Base-by-base conservation (phyloP, 495 filamentous ascomycete species). In the Penicillium ochrochloron region DNA sequence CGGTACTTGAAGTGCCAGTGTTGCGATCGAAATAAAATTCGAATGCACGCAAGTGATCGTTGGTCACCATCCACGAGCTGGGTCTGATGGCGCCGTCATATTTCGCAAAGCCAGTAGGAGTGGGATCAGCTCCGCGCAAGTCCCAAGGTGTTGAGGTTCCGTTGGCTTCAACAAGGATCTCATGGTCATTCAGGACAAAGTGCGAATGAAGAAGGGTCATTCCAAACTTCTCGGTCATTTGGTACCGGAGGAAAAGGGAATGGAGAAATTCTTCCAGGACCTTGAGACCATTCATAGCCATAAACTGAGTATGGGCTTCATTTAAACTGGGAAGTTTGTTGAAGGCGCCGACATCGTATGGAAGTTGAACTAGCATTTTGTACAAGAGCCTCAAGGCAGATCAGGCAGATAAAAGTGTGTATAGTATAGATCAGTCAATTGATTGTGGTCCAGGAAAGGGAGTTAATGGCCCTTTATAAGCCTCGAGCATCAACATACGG, bases 351-450 rank as follows among this genome's bases (percentile, higher is more conserved):
- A 42, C 12, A 17, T 42, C 39, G 39, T 42, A 42, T 42, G 39
- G 39, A 42, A 42, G 39, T 42, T 42, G 39, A 42, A 42, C 39
- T 42, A 12, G 39, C 17, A n/a, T 42, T 42, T 9, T 42, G 39
- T 12, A 42, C 39, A n/a, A 42, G 39, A 42, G 39, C 1, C 5
- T 42, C 39, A 42, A 42, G 39, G 39, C 12, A 17, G 39, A 42
- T 42, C 33, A n/a, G 39, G 39, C 12, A 17, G 39, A 42, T 42
- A 2, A n/a, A 42, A 42, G n/a, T 42, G 10, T 61, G 59, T 61
- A n/a, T 5, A 12, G 14, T 42, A 42, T n/a, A 17, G 14, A 42
- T 42, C 9, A 42, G 14, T 42, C 9, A 17, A n/a, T 42, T 42
- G 14, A 17, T 42, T 42, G 39, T 42, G 10, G 6, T 42, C 11